Base-by-base conservation (phyloP, 345 rosid genomes). In the Odontarrhena argentea region DNA sequence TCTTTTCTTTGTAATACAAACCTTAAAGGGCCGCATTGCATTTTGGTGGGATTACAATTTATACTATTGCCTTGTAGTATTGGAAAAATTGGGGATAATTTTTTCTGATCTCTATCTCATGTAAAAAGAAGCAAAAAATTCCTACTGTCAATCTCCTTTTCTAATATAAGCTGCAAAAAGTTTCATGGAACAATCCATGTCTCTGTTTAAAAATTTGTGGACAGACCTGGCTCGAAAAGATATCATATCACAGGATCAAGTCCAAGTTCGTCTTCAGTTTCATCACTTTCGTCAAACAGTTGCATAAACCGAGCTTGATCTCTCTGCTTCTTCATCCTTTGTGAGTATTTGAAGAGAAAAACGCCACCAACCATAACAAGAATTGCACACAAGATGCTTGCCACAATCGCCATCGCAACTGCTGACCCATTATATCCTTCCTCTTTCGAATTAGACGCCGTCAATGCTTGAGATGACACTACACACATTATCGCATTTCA, bases 261-360 rank as follows among this genome's bases (percentile, higher is more conserved):
- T 18, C 84, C 97, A 49, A 91, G 78, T 79, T 94, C 99, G 74
- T 94, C 97, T 82, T 94, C 97, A 57, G 83, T 74, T 30, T 88
- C 93, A 76, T 94, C 99, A 10, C 83, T 86, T 34, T 94, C 97
- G 68, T 94, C 99, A 73, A 94, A 94, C 22, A 94, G 79, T 73
- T 87, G 84, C 61, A 90, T 65, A 70, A 94, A 94, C 65, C 90
- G 79, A 73, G 99, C 97, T 80, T 91, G 97, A 67, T 88, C 96
- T 71, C 90, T 84, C 65, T 84, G 81, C 76, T 87, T 83, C 85
- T 78, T 91, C 86, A 70, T 87, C 82, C 79, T 86, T 74, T 83
- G 84, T 72, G 95, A 85, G 67, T 76, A 76, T 72, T 65, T 87
- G 63, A 76, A 78, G 12, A 73, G 76, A 24, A 47, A 80, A 35